phyloP scores from a whole-genome alignment of 2,329 filamentous ascomycete genomes.

The Pseudogymnoascus sp. region DNA sequence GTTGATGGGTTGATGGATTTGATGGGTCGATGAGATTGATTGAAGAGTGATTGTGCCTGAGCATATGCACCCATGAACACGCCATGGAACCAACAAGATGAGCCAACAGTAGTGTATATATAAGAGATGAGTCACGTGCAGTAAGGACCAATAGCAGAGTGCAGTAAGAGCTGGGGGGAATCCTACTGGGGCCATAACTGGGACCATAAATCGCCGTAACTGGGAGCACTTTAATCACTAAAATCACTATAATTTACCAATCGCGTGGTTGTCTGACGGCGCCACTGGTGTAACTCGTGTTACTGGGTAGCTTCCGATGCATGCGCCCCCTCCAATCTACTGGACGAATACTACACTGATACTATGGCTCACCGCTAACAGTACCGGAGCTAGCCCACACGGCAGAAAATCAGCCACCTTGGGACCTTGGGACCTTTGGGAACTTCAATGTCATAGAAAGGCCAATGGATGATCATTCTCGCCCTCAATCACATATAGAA shows the following conservation, averaged over 20 bases:
- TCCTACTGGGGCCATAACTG: not conserved
- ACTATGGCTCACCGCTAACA: not conserved
- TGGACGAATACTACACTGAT: not conserved
- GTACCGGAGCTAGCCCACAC: not conserved
- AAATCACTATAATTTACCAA: not conserved
- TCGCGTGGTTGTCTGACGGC: not conserved
- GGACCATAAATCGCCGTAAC: too few relatives aligned
- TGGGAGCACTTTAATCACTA: not conserved
- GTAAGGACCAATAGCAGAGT: not conserved
- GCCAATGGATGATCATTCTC: not conserved
- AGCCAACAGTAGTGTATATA: not conserved
- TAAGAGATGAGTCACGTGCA: not conserved
- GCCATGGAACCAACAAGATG: not conserved
- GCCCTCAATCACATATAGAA: not conserved
- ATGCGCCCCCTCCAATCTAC: not conserved
- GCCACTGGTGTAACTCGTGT: not conserved
- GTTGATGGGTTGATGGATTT: not conserved
- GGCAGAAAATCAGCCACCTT: slow-evolving; percentile 2
- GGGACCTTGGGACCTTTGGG: not conserved
- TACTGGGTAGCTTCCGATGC: not conserved
- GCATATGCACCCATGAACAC: not conserved
- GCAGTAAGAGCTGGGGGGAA: not conserved
- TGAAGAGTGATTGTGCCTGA: slow-evolving; percentile 1
- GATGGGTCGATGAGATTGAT: not conserved
- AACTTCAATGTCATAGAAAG: not conserved